Base-by-base conservation (phyloP, 2,329 filamentous ascomycete genomes). In the Parafenestella ontariensis region DNA sequence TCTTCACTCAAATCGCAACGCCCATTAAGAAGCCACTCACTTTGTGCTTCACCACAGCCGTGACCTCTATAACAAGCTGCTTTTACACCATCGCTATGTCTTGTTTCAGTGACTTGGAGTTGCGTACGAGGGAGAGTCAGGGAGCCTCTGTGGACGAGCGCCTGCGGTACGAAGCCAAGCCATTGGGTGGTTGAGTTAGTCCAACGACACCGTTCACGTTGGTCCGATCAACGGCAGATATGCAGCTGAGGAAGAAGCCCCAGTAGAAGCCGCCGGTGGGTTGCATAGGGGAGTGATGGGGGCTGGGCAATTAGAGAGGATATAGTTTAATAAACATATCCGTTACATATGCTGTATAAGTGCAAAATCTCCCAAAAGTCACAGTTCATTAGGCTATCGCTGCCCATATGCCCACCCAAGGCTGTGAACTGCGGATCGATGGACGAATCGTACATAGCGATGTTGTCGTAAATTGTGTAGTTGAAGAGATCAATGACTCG, bases 391-490 rank as follows among this genome's bases (percentile, higher is more conserved):
- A 84, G 39, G 83, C 83, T 17, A 85, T 80, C 1, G 82, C 82
- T 0, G 81, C 80, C 83, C 82, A 86, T 20, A 86, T 85, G 1
- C 78, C 80, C 0, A 82, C 79, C 83, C 83, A 85, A 3, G n/a
- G 78, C 79, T 68, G 85, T 83, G 62, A 85, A 83, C 43, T 79
- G 76, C 0, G 82, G 79, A 64, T 85, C 85, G 5, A 84, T 72
- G 1, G 72, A 61, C 2, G 79, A 77, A 36, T 83, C 81, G 54
- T 85, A 79, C 11, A 73, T 73, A 23, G 69, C 70, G 40, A 84
- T 76, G 48, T 86, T 85, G 53, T 85, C 82, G 69, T 83, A 86
- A 56, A 85, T 84, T 21, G 83, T 86, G 62, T 84, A 85, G 65
- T 85, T 85, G 76, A 86, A 86, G 0, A 83, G 66, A 1, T 69